Base-by-base conservation (phyloP, 768 basidiomycete species). In the Collybiopsis luxurians region DNA sequence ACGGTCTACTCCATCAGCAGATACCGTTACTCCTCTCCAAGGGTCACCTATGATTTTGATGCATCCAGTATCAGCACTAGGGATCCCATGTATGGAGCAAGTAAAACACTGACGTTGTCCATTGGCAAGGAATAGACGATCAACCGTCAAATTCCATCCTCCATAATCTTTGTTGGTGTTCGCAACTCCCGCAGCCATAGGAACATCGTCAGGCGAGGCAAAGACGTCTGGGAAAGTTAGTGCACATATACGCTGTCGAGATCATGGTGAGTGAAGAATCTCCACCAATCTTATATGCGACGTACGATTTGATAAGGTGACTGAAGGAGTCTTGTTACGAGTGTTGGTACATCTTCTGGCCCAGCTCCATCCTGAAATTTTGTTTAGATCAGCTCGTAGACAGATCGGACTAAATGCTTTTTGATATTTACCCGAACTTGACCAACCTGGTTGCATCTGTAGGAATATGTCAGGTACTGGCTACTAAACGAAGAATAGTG, bases 391-490 rank as follows among this genome's bases (percentile, higher is more conserved):
- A n/a, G n/a, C n/a, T n/a, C 17, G 10, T 50, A 1, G 17, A 23
- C 21, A 23, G 28, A 34, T 5, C n/a, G n/a, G n/a, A n/a, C n/a
- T n/a, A n/a, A n/a, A n/a, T n/a, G n/a, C n/a, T n/a, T n/a, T n/a
- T n/a, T n/a, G n/a, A n/a, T n/a, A 30, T 6, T 30, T 13, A 77
- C 75, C 71, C 81, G 80, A 19, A 80, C 67, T 60, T 69, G 87
- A 31, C 89, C 89, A 1, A 90, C 77, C 70, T 90, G 79, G 62
- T 86, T 88, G 64, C 89, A 90, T 3, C 85, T 87, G 42, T 26
- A n/a, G 56, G 47, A 24, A 23, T 58, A 17, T n/a, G 43, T 36
- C 30, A 56, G 24, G 28, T 27, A 46, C 11, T 17, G 26, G 19
- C 21, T 23, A n/a, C 55, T 42, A n/a, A 1, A 21, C 40, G 17